Evolutionary conservation across 345 rosid species (phyloP).

Genomic region (Brassica incana): DNA sequence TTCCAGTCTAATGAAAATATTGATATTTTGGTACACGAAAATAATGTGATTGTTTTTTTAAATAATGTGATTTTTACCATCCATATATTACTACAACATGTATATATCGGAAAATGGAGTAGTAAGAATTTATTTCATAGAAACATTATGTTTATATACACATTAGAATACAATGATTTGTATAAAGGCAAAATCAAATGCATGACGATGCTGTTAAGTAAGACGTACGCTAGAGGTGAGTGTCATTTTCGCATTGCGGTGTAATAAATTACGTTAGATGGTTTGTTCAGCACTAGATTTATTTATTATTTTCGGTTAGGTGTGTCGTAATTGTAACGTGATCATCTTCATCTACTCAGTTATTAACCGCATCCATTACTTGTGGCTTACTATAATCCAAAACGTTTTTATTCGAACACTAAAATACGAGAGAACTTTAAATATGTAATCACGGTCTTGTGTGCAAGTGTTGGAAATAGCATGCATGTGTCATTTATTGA

Average conservation of each 20-base stretch:
- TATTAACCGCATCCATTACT: neutral
- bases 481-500: conserved; percentile 26
- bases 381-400: conserved; percentile 7
- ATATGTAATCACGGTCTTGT: neutral
- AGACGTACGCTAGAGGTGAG: conserved; percentile 14
- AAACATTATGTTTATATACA: neutral
- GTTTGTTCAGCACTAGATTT: conserved; percentile 25
- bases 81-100: neutral
- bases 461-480: neutral
- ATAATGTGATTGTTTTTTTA: too few relatives aligned
- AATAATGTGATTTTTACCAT: neutral
- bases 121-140: neutral
- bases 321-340: conserved; percentile 25
- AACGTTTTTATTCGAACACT: neutral
- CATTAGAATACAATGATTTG: neutral
- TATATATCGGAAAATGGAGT: neutral
- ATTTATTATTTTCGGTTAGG: conserved; percentile 5
- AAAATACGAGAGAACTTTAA: neutral
- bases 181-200: neutral
- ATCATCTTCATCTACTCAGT: neutral
- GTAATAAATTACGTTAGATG: conserved; percentile 24
- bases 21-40: neutral
- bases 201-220: neutral
- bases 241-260: conserved; percentile 28
- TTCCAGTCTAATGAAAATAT: neutral